A percentile compares a stretch with the other conserved stretches of the same genome.
Evolutionary conservation across 768 basidiomycete genomes (phyloP).

Genomic region (Agaricus subrufescens): DNA sequence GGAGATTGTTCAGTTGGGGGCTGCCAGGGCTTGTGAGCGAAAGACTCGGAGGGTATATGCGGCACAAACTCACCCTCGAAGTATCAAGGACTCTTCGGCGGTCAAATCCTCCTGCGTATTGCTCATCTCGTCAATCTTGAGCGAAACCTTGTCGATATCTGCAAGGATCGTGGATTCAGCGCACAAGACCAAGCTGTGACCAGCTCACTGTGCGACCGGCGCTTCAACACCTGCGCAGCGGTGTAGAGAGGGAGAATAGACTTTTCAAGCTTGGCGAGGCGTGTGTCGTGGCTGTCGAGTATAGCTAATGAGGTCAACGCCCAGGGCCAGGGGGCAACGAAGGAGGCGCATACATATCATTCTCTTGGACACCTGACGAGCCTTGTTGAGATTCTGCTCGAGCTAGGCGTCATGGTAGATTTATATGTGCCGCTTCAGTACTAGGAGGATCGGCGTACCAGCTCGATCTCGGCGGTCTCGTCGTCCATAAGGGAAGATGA

Average conservation of each 20-base stretch:
- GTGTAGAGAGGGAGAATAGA: conserved; percentile 81
- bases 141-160: conserved; percentile 80
- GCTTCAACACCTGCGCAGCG: conserved; percentile 71
- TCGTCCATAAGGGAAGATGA: conserved; percentile 39
- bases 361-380: conserved; percentile 75
- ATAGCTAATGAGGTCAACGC: conserved; percentile 54
- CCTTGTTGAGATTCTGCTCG: conserved; percentile 86
- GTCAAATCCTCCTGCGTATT: conserved; percentile 72
- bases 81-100: conserved; percentile 72
- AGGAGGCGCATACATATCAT: conserved; percentile 67
- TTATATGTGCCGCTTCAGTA: not conserved
- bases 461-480: conserved; percentile 73
- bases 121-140: conserved; percentile 76
- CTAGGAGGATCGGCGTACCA: conserved; percentile 32
- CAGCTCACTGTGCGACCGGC: conserved; percentile 63
- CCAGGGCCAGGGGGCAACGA: conserved; percentile 1
- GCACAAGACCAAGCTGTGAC: not conserved
- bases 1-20: conserved; percentile 65
- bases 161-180: not conserved
- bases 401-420: conserved; percentile 41
- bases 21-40: conserved; percentile 28
- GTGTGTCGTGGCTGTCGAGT: conserved; percentile 77
- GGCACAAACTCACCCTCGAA: conserved; percentile 56
- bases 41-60: not conserved
- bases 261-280: conserved; percentile 80